These are phyloP conservation scores for Lathyrus sativus DNA, from an alignment of 306 rosid species.

Conservation along the genomic window DNA sequence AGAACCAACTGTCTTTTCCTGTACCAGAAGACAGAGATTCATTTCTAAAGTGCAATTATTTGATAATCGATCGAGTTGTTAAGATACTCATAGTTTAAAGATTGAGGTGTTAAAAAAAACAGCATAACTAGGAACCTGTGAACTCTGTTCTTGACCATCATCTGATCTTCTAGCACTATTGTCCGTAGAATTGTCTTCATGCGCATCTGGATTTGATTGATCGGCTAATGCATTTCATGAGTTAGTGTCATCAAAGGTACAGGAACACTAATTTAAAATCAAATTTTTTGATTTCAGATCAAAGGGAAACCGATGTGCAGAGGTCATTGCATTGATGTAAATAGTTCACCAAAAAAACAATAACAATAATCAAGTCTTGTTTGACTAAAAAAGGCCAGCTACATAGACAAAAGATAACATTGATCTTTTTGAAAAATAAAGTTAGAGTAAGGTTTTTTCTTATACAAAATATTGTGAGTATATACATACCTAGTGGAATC, in stretches of 20 bases:
- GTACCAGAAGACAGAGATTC: slow-evolving; percentile 23
- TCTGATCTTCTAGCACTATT: slow-evolving; percentile 36
- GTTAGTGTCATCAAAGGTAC: slow-evolving; percentile 29
- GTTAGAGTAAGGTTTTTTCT: slow-evolving; percentile 2
- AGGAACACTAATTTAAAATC: slow-evolving; percentile 8
- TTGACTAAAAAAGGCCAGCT: neutral
- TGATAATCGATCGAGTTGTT: neutral
- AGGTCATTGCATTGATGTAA: slow-evolving; percentile 19
- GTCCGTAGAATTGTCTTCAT: slow-evolving; percentile 37
- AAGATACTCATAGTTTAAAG: slow-evolving; percentile 2
- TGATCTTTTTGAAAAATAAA: slow-evolving; percentile 10
- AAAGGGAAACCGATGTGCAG: slow-evolving; percentile 2
- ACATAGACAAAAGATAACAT: neutral
- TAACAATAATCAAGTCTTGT: slow-evolving; percentile 15
- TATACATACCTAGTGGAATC: slow-evolving; percentile 49
- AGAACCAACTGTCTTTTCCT: slow-evolving; percentile 31
- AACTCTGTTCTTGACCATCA: slow-evolving; percentile 43
- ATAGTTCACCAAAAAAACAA: slow-evolving; percentile 9
- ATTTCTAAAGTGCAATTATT: neutral
- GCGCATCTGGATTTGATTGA: slow-evolving; percentile 42
- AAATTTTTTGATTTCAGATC: slow-evolving; percentile 2
- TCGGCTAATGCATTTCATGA: neutral
- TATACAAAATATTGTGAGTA: slow-evolving; percentile 3
- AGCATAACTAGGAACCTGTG: slow-evolving; percentile 47
- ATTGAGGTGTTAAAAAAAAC: too few species aligned